Evolutionary conservation across 208 protist species (phyloP).

Genomic region (Leishmania arabica): DNA sequence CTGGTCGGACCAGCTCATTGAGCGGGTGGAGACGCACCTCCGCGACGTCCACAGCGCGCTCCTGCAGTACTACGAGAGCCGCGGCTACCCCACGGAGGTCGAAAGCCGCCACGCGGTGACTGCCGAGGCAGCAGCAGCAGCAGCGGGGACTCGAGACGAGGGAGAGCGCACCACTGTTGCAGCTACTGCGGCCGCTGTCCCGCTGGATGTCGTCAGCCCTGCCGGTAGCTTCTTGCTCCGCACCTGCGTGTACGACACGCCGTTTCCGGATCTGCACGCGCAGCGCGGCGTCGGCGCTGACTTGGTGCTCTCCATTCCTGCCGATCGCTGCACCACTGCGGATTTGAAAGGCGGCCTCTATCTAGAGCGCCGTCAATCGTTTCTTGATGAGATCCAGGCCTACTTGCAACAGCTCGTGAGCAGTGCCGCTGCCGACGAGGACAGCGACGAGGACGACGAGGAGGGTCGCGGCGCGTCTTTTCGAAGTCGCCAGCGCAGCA

Average conservation of each 20-base stretch:
- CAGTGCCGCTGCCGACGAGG: conserved; percentile 1
- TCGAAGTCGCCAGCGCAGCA: neutral
- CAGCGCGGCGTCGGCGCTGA: conserved; percentile 71
- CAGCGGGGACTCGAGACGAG: neutral
- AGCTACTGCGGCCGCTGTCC: conserved; percentile 10
- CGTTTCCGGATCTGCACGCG: conserved; percentile 58
- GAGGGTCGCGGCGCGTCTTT: neutral
- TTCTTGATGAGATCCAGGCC: conserved; percentile 60
- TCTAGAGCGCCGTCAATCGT: conserved; percentile 63
- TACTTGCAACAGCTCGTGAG: conserved; percentile 41
- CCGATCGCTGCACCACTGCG: conserved; percentile 48
- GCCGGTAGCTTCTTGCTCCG: conserved; percentile 84
- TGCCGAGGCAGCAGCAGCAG: neutral
- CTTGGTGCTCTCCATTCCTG: conserved; percentile 68
- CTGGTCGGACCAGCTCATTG: conserved; percentile 78
- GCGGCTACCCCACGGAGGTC: conserved; percentile 48
- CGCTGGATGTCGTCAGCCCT: conserved; percentile 46
- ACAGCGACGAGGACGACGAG: conserved; percentile 12
- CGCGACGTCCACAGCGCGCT: conserved; percentile 72
- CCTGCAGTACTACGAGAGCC: conserved; percentile 62
- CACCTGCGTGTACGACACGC: conserved; percentile 67
- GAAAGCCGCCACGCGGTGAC: conserved; percentile 1
- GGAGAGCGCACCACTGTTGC: conserved; percentile 1
- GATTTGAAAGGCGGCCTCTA: conserved; percentile 78
- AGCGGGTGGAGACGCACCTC: conserved; percentile 66